Evolutionary conservation across 2,329 filamentous ascomycete genomes (phyloP).

Genomic region (Curvularia eragrostidis): DNA sequence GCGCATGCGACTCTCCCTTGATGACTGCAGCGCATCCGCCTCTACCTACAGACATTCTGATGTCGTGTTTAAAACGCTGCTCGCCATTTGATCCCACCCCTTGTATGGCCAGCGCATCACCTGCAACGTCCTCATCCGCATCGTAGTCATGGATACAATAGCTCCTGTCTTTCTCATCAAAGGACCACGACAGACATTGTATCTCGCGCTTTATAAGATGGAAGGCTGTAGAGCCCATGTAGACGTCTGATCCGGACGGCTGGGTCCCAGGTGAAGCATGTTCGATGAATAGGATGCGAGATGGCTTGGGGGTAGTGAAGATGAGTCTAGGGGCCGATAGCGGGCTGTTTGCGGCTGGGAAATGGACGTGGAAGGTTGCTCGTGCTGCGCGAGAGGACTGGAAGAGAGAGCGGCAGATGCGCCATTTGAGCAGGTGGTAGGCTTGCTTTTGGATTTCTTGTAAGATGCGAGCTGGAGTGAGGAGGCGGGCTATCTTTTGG

Average conservation of each 20-base stretch:
- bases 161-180: not conserved
- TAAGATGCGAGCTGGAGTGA: not conserved
- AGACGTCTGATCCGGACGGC: not conserved
- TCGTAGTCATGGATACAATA: constrained; percentile 1
- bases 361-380: not conserved
- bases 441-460: not conserved
- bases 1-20: not conserved
- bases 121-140: not conserved
- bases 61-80: not conserved
- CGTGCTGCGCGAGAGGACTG: not conserved
- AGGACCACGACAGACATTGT: not conserved
- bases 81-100: not conserved
- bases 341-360: not conserved
- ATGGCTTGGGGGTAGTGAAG: not conserved
- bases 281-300: not conserved
- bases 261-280: not conserved
- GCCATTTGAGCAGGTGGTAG: not conserved
- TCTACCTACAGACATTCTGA: not conserved
- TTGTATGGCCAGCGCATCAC: no score
- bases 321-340: not conserved
- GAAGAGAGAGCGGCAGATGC: constrained; percentile 8
- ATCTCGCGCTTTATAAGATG: constrained; percentile 2
- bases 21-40: not conserved
- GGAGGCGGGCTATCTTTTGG: not conserved
- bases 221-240: not conserved